These are phyloP conservation scores for Ogataea methylovora DNA, from an alignment of 805 yeast genomes.

Conservation along the genomic window DNA sequence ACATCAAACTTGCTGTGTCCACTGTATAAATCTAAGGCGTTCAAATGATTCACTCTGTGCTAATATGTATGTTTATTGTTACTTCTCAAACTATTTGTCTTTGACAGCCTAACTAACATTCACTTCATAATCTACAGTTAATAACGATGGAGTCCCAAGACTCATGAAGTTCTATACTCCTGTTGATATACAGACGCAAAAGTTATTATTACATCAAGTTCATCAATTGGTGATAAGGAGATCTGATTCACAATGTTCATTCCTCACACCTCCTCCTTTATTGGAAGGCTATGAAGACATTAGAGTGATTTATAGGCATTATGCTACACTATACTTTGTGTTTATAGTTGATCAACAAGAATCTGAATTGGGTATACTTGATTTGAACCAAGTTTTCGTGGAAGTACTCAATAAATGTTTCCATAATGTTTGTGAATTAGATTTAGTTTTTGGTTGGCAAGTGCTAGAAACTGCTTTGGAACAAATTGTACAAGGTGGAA, in stretches of 20 bases:
- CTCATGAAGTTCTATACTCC: conserved; percentile 89
- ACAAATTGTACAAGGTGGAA: conserved; percentile 94
- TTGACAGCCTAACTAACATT: neutral
- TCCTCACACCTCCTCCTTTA: conserved; percentile 82
- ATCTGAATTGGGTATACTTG: conserved; percentile 87
- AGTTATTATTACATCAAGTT: conserved; percentile 72
- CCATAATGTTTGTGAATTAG: conserved; percentile 90
- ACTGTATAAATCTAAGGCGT: too few species aligned
- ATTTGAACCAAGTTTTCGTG: conserved; percentile 92
- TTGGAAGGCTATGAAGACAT: conserved; percentile 61
- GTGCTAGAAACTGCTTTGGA: conserved; percentile 84
- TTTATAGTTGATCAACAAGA: conserved; percentile 95
- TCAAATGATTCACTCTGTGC: conserved; percentile 23
- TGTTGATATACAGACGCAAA: conserved; percentile 78
- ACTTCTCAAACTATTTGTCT: too few species aligned
- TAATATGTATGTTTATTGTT: conserved; percentile 12
- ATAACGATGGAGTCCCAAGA: conserved; percentile 85
- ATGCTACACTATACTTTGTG: conserved; percentile 93
- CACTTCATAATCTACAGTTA: too few species aligned
- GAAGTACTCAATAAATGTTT: conserved; percentile 92
- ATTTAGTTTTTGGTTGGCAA: conserved; percentile 98
- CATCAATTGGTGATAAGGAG: conserved; percentile 68
- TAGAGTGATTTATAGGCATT: conserved; percentile 86
- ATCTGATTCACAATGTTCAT: conserved; percentile 74
- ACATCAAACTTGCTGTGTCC: too few species aligned